Evolutionary conservation across 345 rosid species (phyloP).

Genomic region (Brassica incana): DNA sequence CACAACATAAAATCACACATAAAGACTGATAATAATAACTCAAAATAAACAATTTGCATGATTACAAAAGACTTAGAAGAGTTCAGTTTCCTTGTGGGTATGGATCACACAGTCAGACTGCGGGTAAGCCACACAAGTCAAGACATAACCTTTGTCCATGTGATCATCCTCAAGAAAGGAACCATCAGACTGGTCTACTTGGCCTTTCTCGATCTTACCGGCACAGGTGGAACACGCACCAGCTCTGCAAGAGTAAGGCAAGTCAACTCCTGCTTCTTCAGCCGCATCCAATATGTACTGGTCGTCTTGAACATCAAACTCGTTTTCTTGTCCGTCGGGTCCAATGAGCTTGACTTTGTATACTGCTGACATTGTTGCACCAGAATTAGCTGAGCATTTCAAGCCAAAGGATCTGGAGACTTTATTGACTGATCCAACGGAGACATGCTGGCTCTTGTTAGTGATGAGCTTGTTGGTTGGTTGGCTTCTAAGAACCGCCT

Average conservation of each 20-base stretch:
- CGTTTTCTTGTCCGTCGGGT: slow-evolving; percentile 58
- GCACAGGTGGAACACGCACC: slow-evolving; percentile 92
- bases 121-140: slow-evolving; percentile 80
- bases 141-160: slow-evolving; percentile 55
- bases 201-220: slow-evolving; percentile 58
- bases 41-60: slow-evolving; percentile 19
- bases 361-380: slow-evolving; percentile 51
- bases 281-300: slow-evolving; percentile 80
- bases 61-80: slow-evolving; percentile 42
- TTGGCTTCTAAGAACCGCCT: slow-evolving; percentile 44
- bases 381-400: slow-evolving; percentile 50
- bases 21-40: slow-evolving; percentile 1
- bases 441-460: slow-evolving; percentile 26
- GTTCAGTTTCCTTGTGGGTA: slow-evolving; percentile 78
- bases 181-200: slow-evolving; percentile 80
- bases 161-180: slow-evolving; percentile 72
- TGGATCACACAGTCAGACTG: slow-evolving; percentile 75
- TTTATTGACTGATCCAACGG: slow-evolving; percentile 51
- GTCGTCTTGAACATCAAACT: slow-evolving; percentile 63
- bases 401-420: slow-evolving; percentile 60
- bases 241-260: slow-evolving; percentile 86
- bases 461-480: slow-evolving; percentile 27
- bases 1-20: slow-evolving; percentile 12
- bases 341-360: slow-evolving; percentile 81
- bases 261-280: slow-evolving; percentile 71